These are phyloP conservation scores for Ceratonia siliqua DNA, from an alignment of 306 rosid genomes.

Conservation along the genomic window DNA sequence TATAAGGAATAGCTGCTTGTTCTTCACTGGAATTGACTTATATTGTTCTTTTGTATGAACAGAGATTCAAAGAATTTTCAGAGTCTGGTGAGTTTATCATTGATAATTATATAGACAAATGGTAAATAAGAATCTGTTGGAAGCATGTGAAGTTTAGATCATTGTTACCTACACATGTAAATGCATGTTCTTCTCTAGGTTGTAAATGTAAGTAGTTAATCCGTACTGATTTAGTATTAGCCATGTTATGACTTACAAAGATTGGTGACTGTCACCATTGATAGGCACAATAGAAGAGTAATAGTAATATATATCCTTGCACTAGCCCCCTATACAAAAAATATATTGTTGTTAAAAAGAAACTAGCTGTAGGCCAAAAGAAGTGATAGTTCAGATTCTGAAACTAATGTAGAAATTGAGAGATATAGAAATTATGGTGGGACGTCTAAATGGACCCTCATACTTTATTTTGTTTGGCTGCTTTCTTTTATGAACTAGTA, in stretches of 20 bases:
- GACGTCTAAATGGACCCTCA: not conserved
- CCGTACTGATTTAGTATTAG: not conserved
- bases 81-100: not conserved
- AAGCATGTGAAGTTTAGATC: not conserved
- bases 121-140: not conserved
- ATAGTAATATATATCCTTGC: not conserved
- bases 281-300: not conserved
- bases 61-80: not conserved
- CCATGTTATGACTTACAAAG: conserved; percentile 4
- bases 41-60: not conserved
- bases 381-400: not conserved
- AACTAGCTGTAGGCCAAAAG: not conserved
- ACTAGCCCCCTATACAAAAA: not conserved
- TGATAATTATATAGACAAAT: not conserved
- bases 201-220: not conserved
- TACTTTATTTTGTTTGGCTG: not conserved
- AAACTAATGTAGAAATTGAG: conserved; percentile 1
- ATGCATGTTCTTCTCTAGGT: not conserved
- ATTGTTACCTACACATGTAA: not conserved
- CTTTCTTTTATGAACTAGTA: not conserved
- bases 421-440: conserved; percentile 6
- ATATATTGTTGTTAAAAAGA: not conserved
- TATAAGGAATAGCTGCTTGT: not conserved
- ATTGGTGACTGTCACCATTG: not conserved
- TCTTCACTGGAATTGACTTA: not conserved